A percentile compares a stretch with the other conserved stretches of the same genome.
These are phyloP conservation scores for Pseudogymnoascus sp. DNA, from an alignment of 2,329 filamentous ascomycete species.

Conservation along the genomic window DNA sequence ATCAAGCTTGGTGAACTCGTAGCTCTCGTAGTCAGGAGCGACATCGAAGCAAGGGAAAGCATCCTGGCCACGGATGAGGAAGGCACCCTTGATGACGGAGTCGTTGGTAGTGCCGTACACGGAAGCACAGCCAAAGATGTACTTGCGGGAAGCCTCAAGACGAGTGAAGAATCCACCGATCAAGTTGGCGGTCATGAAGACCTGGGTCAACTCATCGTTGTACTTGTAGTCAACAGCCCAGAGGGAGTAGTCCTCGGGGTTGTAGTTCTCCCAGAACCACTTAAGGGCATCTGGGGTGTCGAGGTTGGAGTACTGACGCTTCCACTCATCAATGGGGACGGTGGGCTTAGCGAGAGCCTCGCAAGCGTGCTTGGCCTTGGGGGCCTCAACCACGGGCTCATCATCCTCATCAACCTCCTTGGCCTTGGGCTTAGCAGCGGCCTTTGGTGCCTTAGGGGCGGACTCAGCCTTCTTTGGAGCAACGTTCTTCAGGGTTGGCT, in stretches of 20 bases:
- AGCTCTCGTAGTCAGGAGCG: conserved; percentile 94
- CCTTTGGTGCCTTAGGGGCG: conserved; percentile 47
- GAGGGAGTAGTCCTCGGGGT: conserved; percentile 90
- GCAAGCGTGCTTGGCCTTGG: conserved; percentile 95
- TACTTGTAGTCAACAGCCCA: conserved; percentile 98
- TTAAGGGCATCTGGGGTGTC: conserved; percentile 78
- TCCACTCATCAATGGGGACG: conserved; percentile 90
- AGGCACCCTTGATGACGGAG: conserved; percentile 86
- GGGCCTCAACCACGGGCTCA: conserved; percentile 47
- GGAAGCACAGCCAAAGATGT: conserved; percentile 82
- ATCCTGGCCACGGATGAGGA: conserved; percentile 89
- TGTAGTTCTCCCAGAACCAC: conserved; percentile 97
- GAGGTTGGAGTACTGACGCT: conserved; percentile 97
- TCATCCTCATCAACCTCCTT: conserved; percentile 52
- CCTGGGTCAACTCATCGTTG: conserved; percentile 92
- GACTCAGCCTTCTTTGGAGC: conserved; percentile 69
- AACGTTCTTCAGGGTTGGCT: conserved; percentile 69
- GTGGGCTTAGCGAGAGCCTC: conserved; percentile 73
- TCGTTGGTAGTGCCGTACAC: conserved; percentile 86
- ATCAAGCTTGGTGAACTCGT: conserved; percentile 95
- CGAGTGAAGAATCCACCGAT: conserved; percentile 97
- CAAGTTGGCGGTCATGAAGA: conserved; percentile 99
- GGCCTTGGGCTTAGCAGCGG: conserved; percentile 37
- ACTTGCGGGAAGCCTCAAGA: conserved; percentile 97
- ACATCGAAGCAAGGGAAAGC: conserved; percentile 83